Percentiles rank a stretch among this genome's conserved stretches.
Conservation (phyloP, 352 stramenopile genomes). For the Phytophthora citricola region DNA sequence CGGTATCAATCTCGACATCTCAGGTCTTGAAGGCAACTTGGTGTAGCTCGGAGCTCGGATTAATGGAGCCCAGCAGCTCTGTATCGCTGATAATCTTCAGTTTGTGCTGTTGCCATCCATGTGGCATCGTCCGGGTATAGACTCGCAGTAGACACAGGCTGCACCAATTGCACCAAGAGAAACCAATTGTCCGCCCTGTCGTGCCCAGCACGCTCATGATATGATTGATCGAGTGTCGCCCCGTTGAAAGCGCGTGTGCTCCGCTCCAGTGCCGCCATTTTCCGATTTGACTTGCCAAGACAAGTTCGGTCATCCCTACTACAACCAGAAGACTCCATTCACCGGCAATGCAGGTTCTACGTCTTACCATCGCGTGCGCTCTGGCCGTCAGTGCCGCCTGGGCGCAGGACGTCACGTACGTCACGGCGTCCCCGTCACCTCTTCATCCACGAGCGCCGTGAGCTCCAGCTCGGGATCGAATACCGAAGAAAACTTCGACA, state of each 20-base stretch:
- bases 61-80: background rate
- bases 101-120: constrained; percentile 11
- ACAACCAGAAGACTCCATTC: constrained; percentile 19
- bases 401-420: constrained; percentile 23
- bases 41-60: background rate
- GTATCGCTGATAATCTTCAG: constrained; percentile 8
- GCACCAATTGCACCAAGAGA: no score
- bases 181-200: constrained; percentile 20
- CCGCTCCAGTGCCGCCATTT: constrained; percentile 20
- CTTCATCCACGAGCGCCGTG: constrained; percentile 17
- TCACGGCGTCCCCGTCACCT: constrained; percentile 7
- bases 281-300: constrained; percentile 16
- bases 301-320: constrained; percentile 9
- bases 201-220: constrained; percentile 27
- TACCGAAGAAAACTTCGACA: constrained; percentile 10
- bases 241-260: constrained; percentile 14
- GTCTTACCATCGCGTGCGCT: constrained; percentile 21
- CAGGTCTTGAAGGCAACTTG: constrained; percentile 1
- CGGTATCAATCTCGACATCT: constrained; percentile 6
- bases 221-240: constrained; percentile 22
- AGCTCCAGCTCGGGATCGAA: constrained; percentile 17
- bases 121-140: constrained; percentile 17
- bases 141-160: background rate
- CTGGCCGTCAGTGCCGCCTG: constrained; percentile 24
- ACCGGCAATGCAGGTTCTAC: constrained; percentile 30